Percentiles rank a stretch among this genome's conserved stretches.
phyloP scores from a whole-genome alignment of 2,329 filamentous ascomycete genomes.

The Hypocreales sp. region DNA sequence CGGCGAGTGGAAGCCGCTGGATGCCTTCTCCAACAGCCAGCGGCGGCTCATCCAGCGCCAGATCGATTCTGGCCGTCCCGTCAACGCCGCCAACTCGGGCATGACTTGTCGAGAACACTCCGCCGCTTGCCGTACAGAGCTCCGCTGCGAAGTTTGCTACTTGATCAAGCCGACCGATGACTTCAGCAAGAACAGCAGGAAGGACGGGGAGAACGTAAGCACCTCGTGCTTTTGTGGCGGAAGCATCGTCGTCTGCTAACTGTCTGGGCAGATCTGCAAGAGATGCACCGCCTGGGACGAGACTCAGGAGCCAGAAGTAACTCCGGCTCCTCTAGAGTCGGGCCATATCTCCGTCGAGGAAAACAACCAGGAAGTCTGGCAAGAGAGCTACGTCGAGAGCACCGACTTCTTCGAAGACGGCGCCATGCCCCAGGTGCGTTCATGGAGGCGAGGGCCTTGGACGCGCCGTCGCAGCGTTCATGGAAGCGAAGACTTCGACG shows the following conservation, averaged over 20 bases:
- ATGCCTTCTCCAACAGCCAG: slow-evolving; percentile 17
- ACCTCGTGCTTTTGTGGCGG: background rate
- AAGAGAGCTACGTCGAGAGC: slow-evolving; percentile 3
- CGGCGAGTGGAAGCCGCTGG: slow-evolving; percentile 17
- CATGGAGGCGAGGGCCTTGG: too few relatives aligned
- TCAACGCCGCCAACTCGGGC: slow-evolving; percentile 16
- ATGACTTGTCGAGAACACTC: slow-evolving; percentile 21
- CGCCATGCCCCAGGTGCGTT: slow-evolving; percentile 8
- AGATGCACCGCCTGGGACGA: slow-evolving; percentile 20
- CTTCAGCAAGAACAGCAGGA: slow-evolving; percentile 15
- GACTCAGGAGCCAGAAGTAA: slow-evolving; percentile 17
- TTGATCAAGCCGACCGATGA: slow-evolving; percentile 10
- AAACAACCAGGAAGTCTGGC: slow-evolving; percentile 4
- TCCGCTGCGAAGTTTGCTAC: slow-evolving; percentile 16
- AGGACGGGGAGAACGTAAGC: slow-evolving; percentile 15
- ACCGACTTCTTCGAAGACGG: slow-evolving; percentile 12
- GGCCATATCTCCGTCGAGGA: slow-evolving; percentile 19
- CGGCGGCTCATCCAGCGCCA: slow-evolving; percentile 11
- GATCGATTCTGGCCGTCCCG: slow-evolving; percentile 1
- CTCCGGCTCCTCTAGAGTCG: slow-evolving; percentile 13
- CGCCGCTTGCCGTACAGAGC: slow-evolving; percentile 8
- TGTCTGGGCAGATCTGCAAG: slow-evolving; percentile 13
- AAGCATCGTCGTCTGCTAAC: slow-evolving; percentile 2
- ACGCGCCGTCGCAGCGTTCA: too few relatives aligned
- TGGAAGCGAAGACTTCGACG: too few relatives aligned